Evolutionary conservation across 192 early-diverging fungal genomes (phyloP).

Genomic region (Gaertneriomyces sp.): DNA sequence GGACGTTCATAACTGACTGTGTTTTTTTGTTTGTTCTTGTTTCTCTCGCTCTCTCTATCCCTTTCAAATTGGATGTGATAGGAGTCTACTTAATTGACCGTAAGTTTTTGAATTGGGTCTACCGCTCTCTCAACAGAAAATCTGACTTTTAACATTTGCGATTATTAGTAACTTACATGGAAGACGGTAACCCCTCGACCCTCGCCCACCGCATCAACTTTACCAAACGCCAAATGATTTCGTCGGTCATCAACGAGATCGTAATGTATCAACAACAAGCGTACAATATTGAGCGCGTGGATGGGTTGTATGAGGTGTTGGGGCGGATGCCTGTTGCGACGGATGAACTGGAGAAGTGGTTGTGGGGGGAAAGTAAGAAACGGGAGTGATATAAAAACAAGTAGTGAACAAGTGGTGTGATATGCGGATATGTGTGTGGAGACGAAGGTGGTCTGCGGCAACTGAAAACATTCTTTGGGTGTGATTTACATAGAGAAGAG

Average conservation of each 20-base stretch:
- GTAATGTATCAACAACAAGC: slow-evolving; percentile 26
- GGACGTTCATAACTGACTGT: neutral
- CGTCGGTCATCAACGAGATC: slow-evolving; percentile 34
- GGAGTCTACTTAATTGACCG: slow-evolving; percentile 37
- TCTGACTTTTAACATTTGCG: neutral
- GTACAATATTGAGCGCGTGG: slow-evolving; percentile 28
- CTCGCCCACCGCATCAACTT: slow-evolving; percentile 38
- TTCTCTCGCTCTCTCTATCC: neutral
- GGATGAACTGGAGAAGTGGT: slow-evolving; percentile 33
- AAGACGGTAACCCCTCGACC: slow-evolving; percentile 39
- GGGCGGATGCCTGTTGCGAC: slow-evolving; percentile 23
- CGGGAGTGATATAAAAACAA: slow-evolving; percentile 20
- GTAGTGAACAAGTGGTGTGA: neutral
- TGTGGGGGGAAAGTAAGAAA: slow-evolving; percentile 36
- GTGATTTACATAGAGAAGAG: no score
- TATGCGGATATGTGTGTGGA: neutral
- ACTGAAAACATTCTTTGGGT: no score
- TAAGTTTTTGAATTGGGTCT: slow-evolving; percentile 11
- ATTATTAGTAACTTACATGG: slow-evolving; percentile 40
- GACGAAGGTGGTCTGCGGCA: no score
- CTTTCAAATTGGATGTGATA: neutral
- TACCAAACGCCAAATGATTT: slow-evolving; percentile 35
- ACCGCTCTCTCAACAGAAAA: neutral
- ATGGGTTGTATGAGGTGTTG: slow-evolving; percentile 22
- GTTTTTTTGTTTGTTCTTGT: neutral